These are phyloP conservation scores for Coprinellus micaceus DNA, from an alignment of 768 basidiomycete species.

Conservation along the genomic window DNA sequence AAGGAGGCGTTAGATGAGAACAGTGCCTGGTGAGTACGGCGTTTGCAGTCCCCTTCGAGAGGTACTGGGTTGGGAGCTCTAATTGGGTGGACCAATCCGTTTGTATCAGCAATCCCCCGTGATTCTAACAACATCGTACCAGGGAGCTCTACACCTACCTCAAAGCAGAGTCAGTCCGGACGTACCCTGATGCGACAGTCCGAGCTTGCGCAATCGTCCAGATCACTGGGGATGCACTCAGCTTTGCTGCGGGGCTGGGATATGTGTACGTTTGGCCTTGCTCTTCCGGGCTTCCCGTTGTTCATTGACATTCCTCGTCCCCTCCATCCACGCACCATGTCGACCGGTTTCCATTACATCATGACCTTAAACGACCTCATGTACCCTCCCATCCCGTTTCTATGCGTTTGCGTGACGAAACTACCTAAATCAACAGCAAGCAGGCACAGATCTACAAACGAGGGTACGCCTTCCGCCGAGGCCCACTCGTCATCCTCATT, in stretches of 20 bases:
- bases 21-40: conserved; percentile 61
- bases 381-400: not conserved
- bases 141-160: conserved; percentile 80
- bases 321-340: too few relatives aligned
- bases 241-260: conserved; percentile 77
- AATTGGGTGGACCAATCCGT: too few relatives aligned
- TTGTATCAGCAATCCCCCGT: too few relatives aligned
- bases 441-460: conserved; percentile 79
- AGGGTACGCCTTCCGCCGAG: conserved; percentile 73
- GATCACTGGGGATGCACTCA: conserved; percentile 74
- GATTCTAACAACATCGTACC: too few relatives aligned
- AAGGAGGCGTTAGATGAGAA: conserved; percentile 66
- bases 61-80: too few relatives aligned
- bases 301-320: too few relatives aligned
- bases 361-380: too few relatives aligned
- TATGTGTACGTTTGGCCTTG: conserved; percentile 67
- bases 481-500: conserved; percentile 71
- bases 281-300: too few relatives aligned
- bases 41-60: too few relatives aligned
- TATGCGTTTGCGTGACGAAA: not conserved
- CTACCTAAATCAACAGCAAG: conserved; percentile 30
- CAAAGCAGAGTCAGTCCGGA: conserved; percentile 80
- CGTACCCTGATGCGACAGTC: conserved; percentile 84
- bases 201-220: conserved; percentile 80
- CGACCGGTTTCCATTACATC: too few relatives aligned